Base-by-base conservation (phyloP, 116 monocot species). In the Posidonia oceanica region DNA sequence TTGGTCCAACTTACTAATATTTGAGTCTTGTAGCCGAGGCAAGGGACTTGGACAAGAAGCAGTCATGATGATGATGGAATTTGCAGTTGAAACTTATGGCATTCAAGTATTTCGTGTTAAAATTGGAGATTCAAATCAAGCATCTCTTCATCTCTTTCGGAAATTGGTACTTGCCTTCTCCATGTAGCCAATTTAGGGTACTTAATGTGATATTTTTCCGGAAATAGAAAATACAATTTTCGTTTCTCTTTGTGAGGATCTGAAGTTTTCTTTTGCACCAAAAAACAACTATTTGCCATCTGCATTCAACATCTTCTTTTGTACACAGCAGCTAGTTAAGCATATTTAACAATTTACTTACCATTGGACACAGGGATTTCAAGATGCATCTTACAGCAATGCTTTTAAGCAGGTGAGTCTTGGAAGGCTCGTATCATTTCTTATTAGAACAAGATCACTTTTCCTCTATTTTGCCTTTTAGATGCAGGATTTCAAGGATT, bases 41-140 rank as follows among this genome's bases (percentile, higher is more conserved):
- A 95, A 91, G 75, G 95, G 95, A 18, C 80, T 95, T 68, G 95
- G 88, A 52, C 70, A 81, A 75, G 95, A 91, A 67, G 80, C 91
- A 44, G 79, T 88, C 10, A 66, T 84, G 76, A 76, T 91, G 86
- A 91, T 95, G 95, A 95, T 95, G 88, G 48, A 70, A 55, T 91
- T 86, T 88, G 88, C 91, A 66, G 57, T 81, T 57, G 67, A 77
- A 36, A 85, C 72, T 12, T 95, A 81, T 69, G 73, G 72, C 59
- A 88, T 91, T 64, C 76, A 81, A 51, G 84, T 69, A 60, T 91
- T 95, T 66, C 74, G 95, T 21, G 95, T 67, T 51, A 95, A 95
- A 84, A 88, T 95, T 74, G 81, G 88, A 57, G 91, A 88, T 63
- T 77, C 82, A 42, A 95, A 95, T 71, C 66, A 54, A 54, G 71